Evolutionary conservation across 306 rosid genomes (phyloP).

Genomic region (Lithocarpus polystachyus): DNA sequence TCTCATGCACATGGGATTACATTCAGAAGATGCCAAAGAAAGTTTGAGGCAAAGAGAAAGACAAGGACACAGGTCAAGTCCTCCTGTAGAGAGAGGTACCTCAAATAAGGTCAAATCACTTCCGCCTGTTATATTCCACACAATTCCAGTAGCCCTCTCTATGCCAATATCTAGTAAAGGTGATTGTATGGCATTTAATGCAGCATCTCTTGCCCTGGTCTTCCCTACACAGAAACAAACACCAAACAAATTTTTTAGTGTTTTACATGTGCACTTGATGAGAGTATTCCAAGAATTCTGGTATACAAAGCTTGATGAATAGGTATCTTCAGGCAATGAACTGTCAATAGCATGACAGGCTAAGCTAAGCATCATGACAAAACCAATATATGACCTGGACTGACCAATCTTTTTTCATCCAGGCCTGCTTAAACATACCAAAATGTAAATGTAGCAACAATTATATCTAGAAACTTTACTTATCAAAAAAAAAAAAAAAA

Average conservation of each 20-base stretch:
- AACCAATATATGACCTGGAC: background rate
- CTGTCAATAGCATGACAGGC: background rate
- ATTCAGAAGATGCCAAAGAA: background rate
- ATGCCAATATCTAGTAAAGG: constrained; percentile 96
- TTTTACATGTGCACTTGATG: background rate
- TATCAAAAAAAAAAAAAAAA: background rate
- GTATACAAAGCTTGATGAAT: background rate
- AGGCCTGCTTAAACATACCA: background rate
- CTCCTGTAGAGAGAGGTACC: constrained; percentile 42
- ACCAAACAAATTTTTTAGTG: constrained; percentile 16
- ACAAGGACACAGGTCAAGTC: background rate
- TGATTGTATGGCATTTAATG: constrained; percentile 97
- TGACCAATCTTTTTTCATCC: background rate
- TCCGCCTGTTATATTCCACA: constrained; percentile 99
- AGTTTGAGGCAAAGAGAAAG: background rate
- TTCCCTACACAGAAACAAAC: constrained; percentile 61
- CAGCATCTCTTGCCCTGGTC: constrained; percentile 98
- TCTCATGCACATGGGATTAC: background rate
- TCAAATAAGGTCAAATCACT: constrained; percentile 89
- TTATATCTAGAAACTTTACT: background rate
- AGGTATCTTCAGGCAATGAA: background rate
- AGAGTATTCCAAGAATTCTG: constrained; percentile 15
- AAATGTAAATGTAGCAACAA: background rate
- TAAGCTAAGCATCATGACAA: background rate
- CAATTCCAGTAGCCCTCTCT: constrained; percentile 99